These are phyloP conservation scores for Colletotrichum sp. DNA, from an alignment of 2,329 filamentous ascomycete species.

Conservation along the genomic window DNA sequence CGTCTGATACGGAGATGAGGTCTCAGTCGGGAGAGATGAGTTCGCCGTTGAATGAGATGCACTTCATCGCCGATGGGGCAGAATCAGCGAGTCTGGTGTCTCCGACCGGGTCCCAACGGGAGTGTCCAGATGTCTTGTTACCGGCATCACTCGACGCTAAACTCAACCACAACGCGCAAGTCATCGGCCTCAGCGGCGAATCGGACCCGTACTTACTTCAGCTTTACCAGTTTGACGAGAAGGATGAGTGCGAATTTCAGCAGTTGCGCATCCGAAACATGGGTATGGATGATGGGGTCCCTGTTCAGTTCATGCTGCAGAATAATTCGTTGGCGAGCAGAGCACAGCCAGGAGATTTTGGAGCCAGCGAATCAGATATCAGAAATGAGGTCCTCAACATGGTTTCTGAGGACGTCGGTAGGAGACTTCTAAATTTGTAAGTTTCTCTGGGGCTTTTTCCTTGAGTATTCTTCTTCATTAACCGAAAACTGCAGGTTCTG, in stretches of 20 bases:
- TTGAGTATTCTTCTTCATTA: accelerated
- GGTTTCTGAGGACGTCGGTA: background rate
- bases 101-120: background rate
- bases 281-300: background rate
- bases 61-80: background rate
- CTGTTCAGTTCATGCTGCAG: conserved; percentile 12
- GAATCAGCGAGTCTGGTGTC: background rate
- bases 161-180: conserved; percentile 1
- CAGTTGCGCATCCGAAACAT: conserved; percentile 7
- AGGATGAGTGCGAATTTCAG: conserved; percentile 1
- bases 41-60: background rate
- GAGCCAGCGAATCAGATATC: background rate
- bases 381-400: background rate
- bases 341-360: background rate
- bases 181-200: conserved; percentile 11
- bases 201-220: conserved; percentile 8
- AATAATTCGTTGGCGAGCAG: conserved; percentile 2
- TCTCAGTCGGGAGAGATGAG: background rate
- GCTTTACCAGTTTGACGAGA: conserved; percentile 5
- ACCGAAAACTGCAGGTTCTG: background rate
- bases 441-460: background rate
- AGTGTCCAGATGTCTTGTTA: background rate
- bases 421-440: conserved; percentile 1
- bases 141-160: background rate
- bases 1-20: background rate